Conservation (phyloP, 257 asterid genomes). For the Petunia axillaris region DNA sequence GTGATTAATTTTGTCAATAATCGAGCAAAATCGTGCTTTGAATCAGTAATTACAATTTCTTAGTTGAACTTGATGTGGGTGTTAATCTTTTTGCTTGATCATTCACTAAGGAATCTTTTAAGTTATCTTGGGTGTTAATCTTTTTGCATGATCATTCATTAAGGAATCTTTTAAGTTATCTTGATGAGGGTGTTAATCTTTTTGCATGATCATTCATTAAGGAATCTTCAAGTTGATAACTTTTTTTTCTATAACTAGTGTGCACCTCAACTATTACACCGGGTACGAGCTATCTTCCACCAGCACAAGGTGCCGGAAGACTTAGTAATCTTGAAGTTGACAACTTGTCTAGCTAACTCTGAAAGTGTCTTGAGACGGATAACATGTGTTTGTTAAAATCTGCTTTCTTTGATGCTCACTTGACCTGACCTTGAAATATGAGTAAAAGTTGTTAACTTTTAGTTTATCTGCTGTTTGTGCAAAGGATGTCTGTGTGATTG, state of each 20-base stretch:
- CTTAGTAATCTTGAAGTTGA: not conserved
- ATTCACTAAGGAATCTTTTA: not conserved
- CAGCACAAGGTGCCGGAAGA: too few relatives aligned
- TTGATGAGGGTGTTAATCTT: too few relatives aligned
- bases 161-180: too few relatives aligned
- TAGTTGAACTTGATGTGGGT: not conserved
- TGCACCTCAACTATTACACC: too few relatives aligned
- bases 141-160: too few relatives aligned
- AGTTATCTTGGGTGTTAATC: too few relatives aligned
- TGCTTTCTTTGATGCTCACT: not conserved
- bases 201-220: too few relatives aligned
- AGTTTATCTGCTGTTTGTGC: not conserved
- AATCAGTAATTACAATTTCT: not conserved
- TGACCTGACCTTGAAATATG: not conserved
- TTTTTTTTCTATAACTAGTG: too few relatives aligned
- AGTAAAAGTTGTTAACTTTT: not conserved
- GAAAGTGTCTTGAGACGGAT: too few relatives aligned
- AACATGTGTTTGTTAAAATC: not conserved
- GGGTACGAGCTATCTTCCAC: too few relatives aligned
- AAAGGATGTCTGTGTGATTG: not conserved
- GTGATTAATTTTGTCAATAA: not conserved
- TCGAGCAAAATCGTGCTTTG: not conserved
- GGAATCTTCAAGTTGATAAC: too few relatives aligned
- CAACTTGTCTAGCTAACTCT: not conserved
- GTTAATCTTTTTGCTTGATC: not conserved